Evolutionary conservation across 148 eudicot genomes (phyloP).

Genomic region (Fagopyrum tataricum): DNA sequence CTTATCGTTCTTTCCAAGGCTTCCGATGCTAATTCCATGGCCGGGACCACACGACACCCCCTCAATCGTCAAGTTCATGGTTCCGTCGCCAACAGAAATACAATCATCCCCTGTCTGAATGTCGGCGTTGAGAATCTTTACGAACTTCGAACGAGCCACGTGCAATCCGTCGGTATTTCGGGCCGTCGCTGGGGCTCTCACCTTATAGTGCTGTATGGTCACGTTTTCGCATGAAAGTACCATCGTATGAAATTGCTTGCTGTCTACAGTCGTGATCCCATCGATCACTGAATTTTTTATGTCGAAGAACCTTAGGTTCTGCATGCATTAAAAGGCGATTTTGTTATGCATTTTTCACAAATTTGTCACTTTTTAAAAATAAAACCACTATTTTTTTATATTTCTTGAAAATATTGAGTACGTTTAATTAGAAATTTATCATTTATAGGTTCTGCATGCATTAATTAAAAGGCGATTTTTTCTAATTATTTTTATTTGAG

Average conservation of each 20-base stretch:
- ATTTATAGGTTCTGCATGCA: no score
- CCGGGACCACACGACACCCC: constrained; percentile 52
- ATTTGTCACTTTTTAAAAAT: no score
- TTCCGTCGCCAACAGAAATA: constrained; percentile 39
- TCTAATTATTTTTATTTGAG: no score
- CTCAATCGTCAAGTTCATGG: constrained; percentile 22
- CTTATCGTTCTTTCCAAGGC: constrained; percentile 27
- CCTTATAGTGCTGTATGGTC: constrained; percentile 18
- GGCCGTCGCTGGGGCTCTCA: constrained; percentile 35
- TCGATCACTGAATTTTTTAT: constrained; percentile 30
- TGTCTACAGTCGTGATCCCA: constrained; percentile 30
- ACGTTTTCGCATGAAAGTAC: constrained; percentile 20
- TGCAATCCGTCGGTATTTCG: constrained; percentile 62
- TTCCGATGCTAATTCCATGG: constrained; percentile 55
- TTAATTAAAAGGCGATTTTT: no score
- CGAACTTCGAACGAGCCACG: constrained; percentile 17
- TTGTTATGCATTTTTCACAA: no score
- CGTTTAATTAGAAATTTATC: no score
- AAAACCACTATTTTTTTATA: no score
- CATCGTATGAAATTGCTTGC: constrained; percentile 54
- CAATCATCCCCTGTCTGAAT: constrained; percentile 60
- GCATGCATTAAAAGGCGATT: constrained; percentile 10
- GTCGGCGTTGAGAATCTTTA: constrained; percentile 20
- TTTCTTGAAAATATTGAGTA: no score
- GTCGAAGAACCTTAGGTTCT: constrained; percentile 38